phyloP scores from a whole-genome alignment of 805 yeast species.

The Yarrowia alimentaria region DNA sequence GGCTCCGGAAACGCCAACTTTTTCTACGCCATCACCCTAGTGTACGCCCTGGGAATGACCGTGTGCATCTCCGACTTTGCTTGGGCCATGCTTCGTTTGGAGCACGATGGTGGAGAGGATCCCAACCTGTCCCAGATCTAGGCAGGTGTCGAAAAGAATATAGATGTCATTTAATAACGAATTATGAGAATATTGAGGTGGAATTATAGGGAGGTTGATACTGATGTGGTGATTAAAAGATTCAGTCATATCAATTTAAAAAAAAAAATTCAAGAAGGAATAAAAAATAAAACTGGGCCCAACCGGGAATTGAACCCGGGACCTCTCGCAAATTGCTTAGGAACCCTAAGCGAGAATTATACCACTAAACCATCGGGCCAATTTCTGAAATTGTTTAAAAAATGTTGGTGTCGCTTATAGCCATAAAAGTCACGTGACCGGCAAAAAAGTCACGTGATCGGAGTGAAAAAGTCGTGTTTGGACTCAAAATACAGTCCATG shows the following conservation, averaged over 20 bases:
- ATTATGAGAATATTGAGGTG: constrained; percentile 3
- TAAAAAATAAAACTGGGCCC: constrained; percentile 15
- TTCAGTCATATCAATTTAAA: no score
- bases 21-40: constrained; percentile 89
- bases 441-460: background rate
- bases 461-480: no score
- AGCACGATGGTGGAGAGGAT: constrained; percentile 52
- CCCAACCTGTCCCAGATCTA: constrained; percentile 34
- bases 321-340: constrained; percentile 26
- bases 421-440: background rate
- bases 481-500: no score
- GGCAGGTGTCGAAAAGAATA: no score
- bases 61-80: constrained; percentile 69
- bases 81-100: constrained; percentile 74
- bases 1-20: constrained; percentile 97
- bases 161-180: constrained; percentile 8
- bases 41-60: constrained; percentile 68
- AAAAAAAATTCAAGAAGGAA: background rate
- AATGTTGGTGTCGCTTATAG: background rate
- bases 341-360: constrained; percentile 26
- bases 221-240: no score
- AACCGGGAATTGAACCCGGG: constrained; percentile 28
- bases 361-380: constrained; percentile 27
- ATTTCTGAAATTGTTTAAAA: background rate
- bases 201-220: background rate